phyloP scores from a whole-genome alignment of 192 early-diverging fungal genomes.

The Rhizophlyctis rosea region DNA sequence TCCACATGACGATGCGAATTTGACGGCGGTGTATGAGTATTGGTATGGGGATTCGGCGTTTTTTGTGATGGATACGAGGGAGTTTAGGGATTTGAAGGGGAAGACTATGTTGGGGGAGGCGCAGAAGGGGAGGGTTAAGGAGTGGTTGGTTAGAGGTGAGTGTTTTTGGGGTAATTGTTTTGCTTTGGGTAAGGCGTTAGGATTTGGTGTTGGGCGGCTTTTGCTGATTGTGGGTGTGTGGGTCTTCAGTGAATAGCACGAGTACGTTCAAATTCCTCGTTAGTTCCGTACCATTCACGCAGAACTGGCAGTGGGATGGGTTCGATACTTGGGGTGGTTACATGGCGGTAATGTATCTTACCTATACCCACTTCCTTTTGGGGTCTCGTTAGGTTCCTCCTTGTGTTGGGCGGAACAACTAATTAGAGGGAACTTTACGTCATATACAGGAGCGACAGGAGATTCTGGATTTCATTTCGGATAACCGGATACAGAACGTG shows the following conservation, averaged over 20 bases:
- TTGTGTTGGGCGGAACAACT: too few species aligned
- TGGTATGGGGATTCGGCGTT: constrained; percentile 27
- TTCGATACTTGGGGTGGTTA: constrained; percentile 25
- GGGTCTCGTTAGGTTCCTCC: too few species aligned
- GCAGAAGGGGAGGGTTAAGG: constrained; percentile 23
- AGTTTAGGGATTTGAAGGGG: constrained; percentile 12
- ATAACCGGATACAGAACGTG: constrained; percentile 24
- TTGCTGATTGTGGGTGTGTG: background rate
- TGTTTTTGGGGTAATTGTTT: background rate
- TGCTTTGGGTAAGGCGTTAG: background rate
- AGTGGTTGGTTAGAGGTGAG: constrained; percentile 24
- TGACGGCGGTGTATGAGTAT: constrained; percentile 24
- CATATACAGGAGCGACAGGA: constrained; percentile 23
- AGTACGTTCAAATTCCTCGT: constrained; percentile 28
- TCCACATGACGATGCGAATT: constrained; percentile 25
- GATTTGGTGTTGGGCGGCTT: background rate
- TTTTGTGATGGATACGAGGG: constrained; percentile 32
- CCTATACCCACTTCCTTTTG: background rate
- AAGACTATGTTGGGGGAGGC: constrained; percentile 23
- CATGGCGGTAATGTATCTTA: constrained; percentile 1
- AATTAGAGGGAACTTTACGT: too few species aligned
- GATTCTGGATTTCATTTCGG: constrained; percentile 30
- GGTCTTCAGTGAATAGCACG: constrained; percentile 20
- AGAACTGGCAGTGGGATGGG: constrained; percentile 27
- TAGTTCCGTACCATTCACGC: constrained; percentile 27